Conservation (phyloP, 1,139 yeast species). For the Debaryomyces subglobosus region DNA sequence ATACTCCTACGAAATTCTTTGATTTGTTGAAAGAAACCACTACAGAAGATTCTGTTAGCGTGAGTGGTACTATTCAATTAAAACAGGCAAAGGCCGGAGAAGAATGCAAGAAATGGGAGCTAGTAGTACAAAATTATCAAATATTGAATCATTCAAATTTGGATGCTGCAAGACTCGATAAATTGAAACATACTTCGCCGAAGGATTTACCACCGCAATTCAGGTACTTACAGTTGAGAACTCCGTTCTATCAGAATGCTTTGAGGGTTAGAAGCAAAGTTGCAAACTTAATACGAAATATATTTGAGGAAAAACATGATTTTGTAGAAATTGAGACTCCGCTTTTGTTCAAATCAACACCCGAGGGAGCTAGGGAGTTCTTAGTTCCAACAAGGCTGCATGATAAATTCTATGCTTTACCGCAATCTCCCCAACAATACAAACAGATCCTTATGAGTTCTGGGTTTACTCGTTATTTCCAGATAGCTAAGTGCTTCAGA, state of each 20-base stretch:
- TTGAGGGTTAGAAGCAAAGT: constrained; percentile 64
- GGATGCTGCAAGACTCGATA: constrained; percentile 72
- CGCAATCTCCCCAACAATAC: constrained; percentile 97
- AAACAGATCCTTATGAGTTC: constrained; percentile 94
- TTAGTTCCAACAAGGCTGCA: constrained; percentile 82
- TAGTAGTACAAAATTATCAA: constrained; percentile 54
- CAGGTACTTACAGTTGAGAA: constrained; percentile 78
- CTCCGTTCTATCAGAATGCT: constrained; percentile 59
- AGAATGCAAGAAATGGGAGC: constrained; percentile 49
- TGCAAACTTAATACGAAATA: constrained; percentile 55
- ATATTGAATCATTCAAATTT: constrained; percentile 67
- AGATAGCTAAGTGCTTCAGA: constrained; percentile 89
- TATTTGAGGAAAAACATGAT: constrained; percentile 44
- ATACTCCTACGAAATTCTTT: constrained; percentile 38
- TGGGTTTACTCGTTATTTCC: constrained; percentile 84
- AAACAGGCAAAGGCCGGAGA: constrained; percentile 31
- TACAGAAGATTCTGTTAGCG: constrained; percentile 75
- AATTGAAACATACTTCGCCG: constrained; percentile 52
- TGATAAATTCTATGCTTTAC: constrained; percentile 78
- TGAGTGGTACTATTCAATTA: constrained; percentile 56
- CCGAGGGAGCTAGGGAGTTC: constrained; percentile 97
- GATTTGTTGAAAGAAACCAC: constrained; percentile 52
- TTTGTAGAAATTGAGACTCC: constrained; percentile 95
- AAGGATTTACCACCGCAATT: constrained; percentile 73
- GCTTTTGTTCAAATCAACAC: constrained; percentile 87